Evolutionary conservation across 352 stramenopile species (phyloP).

Genomic region (Pythium monospermum): DNA sequence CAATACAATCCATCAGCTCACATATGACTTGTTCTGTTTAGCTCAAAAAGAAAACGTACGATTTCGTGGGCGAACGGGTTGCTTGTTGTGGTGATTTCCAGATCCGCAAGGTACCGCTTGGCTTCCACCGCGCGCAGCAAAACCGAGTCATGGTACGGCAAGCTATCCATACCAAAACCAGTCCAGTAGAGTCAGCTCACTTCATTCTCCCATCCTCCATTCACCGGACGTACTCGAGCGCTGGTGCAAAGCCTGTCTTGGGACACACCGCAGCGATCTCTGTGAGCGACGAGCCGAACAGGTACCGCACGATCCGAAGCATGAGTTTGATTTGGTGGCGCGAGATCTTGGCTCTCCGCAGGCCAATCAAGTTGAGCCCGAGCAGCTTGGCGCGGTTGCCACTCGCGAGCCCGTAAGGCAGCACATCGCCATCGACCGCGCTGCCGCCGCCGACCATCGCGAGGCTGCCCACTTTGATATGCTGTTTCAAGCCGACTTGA

Average conservation of each 20-base stretch:
- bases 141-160: conserved; percentile 47
- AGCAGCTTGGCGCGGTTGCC: conserved; percentile 76
- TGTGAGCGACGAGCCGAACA: conserved; percentile 47
- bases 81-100: conserved; percentile 30
- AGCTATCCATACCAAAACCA: conserved; percentile 32
- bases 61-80: conserved; percentile 57
- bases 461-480: conserved; percentile 59
- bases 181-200: conserved; percentile 3
- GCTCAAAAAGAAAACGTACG: conserved; percentile 31
- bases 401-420: conserved; percentile 70
- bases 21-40: too few species aligned
- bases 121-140: conserved; percentile 48
- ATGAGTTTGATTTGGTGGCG: conserved; percentile 70
- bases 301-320: conserved; percentile 69
- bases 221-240: conserved; percentile 42
- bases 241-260: conserved; percentile 67
- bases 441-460: conserved; percentile 80
- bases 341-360: conserved; percentile 59
- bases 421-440: conserved; percentile 74
- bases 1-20: not conserved
- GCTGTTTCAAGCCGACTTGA: conserved; percentile 75
- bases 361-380: conserved; percentile 69
- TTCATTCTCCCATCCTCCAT: not conserved
- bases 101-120: conserved; percentile 37
- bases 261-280: conserved; percentile 26